Percentiles rank a stretch among this genome's conserved stretches.
Conservation (phyloP, 2,329 filamentous ascomycete genomes). For the Gyromitra esculenta region DNA sequence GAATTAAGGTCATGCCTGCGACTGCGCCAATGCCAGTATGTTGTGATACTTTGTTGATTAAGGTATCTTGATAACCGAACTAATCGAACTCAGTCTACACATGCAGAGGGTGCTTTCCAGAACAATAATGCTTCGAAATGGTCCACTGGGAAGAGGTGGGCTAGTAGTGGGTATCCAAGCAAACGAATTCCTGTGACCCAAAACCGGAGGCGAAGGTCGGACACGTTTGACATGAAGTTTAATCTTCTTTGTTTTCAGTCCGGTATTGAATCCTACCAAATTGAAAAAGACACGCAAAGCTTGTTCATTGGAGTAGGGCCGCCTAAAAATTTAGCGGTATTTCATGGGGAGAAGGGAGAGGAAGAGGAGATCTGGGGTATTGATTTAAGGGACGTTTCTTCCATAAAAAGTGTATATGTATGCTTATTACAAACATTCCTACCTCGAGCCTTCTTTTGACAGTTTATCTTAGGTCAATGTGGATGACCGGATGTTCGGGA, state of each 20-base stretch:
- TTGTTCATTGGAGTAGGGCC: slow-evolving; percentile 26
- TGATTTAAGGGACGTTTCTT: slow-evolving; percentile 12
- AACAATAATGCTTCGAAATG: slow-evolving; percentile 27
- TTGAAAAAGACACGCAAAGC: background rate
- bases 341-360: slow-evolving; percentile 22
- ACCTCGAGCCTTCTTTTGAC: slow-evolving; percentile 23
- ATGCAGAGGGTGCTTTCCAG: background rate
- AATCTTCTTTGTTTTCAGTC: slow-evolving; percentile 42
- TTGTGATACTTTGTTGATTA: background rate
- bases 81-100: slow-evolving; percentile 40
- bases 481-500: slow-evolving; percentile 18
- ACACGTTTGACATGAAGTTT: slow-evolving; percentile 2
- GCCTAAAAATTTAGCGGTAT: background rate
- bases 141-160: slow-evolving; percentile 29
- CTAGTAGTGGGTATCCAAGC: background rate
- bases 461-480: slow-evolving; percentile 29
- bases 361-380: slow-evolving; percentile 21
- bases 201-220: slow-evolving; percentile 6
- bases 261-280: slow-evolving; percentile 8
- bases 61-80: background rate
- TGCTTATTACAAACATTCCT: slow-evolving; percentile 27
- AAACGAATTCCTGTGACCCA: background rate
- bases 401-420: slow-evolving; percentile 34
- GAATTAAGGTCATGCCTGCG: background rate
- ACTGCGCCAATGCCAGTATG: slow-evolving; percentile 20